Evolutionary conservation across 345 rosid genomes (phyloP).

Genomic region (Ceriops tagal): DNA sequence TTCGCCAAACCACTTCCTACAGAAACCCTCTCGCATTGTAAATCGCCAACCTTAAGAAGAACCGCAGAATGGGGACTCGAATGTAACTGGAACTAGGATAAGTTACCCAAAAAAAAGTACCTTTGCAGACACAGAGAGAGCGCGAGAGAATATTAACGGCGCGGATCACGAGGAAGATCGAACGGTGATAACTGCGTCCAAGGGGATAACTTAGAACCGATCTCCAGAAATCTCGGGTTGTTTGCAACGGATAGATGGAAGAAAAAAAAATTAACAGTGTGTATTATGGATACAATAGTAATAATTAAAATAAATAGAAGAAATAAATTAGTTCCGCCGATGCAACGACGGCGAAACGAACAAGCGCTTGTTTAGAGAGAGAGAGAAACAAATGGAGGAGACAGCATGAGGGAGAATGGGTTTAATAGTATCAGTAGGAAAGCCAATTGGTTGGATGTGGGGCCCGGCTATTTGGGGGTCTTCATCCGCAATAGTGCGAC

Average conservation of each 20-base stretch:
- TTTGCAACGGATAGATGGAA: too few species aligned
- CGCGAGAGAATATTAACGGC: not conserved
- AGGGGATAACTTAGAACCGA: slow-evolving; percentile 16
- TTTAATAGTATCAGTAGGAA: not conserved
- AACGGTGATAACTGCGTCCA: slow-evolving; percentile 38
- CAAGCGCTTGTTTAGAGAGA: slow-evolving; percentile 3
- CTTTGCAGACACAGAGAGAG: not conserved
- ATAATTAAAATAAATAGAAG: slow-evolving; percentile 3
- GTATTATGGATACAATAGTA: not conserved
- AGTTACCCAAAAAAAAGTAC: not conserved
- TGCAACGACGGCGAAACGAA: slow-evolving; percentile 29
- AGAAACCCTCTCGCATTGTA: too few species aligned
- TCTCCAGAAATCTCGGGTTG: not conserved
- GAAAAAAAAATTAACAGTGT: too few species aligned
- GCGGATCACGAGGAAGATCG: slow-evolving; percentile 46
- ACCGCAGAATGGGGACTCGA: not conserved
- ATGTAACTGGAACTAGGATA: slow-evolving; percentile 3
- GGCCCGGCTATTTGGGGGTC: slow-evolving; percentile 11
- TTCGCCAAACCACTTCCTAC: not conserved
- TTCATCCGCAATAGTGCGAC: not conserved
- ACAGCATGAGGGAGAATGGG: not conserved
- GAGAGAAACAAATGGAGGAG: slow-evolving; percentile 5
- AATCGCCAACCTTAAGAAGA: not conserved
- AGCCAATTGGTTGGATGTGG: slow-evolving; percentile 6
- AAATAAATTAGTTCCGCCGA: slow-evolving; percentile 34